phyloP scores from a whole-genome alignment of 495 filamentous ascomycete species.

The Aspergillus egyptiacus region DNA sequence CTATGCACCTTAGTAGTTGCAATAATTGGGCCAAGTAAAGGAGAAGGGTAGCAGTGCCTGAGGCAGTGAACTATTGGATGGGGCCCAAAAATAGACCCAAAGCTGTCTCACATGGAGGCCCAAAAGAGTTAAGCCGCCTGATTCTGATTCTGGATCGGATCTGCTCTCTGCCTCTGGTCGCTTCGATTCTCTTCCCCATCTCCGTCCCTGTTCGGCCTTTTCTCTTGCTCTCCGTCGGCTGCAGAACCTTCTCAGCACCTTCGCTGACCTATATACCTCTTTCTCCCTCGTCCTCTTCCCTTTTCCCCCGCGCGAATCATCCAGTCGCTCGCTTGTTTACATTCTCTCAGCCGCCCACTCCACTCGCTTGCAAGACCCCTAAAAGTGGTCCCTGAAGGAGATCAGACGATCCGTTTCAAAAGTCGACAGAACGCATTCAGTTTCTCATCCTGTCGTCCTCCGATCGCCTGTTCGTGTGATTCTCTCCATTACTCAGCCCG shows the following conservation, averaged over 20 bases:
- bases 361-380: conserved; percentile 12
- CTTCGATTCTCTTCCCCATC: conserved; percentile 12
- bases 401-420: conserved; percentile 21
- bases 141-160: neutral
- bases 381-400: conserved; percentile 11
- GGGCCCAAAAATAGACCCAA: conserved; percentile 21
- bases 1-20: no score
- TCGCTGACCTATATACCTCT: conserved; percentile 9
- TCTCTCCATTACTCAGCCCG: neutral
- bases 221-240: conserved; percentile 4
- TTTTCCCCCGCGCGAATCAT: neutral
- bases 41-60: conserved; percentile 6
- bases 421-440: conserved; percentile 5
- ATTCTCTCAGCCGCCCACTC: neutral
- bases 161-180: conserved; percentile 6
- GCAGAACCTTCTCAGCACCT: conserved; percentile 13
- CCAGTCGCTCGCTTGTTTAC: conserved; percentile 28
- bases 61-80: neutral
- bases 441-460: neutral
- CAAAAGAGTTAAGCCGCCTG: conserved; percentile 17
- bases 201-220: conserved; percentile 8
- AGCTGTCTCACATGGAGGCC: conserved; percentile 19
- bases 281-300: neutral
- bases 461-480: neutral
- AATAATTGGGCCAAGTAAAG: neutral